Evolutionary conservation across 768 basidiomycete genomes (phyloP).

Genomic region (Cantharellus anzutake): DNA sequence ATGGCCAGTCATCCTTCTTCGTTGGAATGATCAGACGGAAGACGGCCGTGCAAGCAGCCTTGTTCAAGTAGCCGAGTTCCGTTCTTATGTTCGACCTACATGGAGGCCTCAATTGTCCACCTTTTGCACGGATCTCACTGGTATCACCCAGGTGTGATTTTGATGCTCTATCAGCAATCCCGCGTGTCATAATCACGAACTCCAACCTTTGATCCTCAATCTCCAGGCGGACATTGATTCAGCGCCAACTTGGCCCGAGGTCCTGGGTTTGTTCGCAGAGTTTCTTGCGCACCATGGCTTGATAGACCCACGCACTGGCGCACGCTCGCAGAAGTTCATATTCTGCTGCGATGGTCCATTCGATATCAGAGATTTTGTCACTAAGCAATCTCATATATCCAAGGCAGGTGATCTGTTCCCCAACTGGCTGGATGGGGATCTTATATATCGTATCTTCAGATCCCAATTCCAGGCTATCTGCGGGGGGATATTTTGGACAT

Average conservation of each 20-base stretch:
- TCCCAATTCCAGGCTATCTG: constrained; percentile 55
- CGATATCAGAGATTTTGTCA: constrained; percentile 61
- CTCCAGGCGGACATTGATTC: constrained; percentile 59
- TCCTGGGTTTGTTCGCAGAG: constrained; percentile 34
- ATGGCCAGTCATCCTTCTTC: constrained; percentile 78
- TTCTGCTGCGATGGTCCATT: constrained; percentile 45
- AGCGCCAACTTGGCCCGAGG: constrained; percentile 56
- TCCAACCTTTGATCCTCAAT: background rate
- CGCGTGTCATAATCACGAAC: background rate
- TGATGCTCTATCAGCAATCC: background rate
- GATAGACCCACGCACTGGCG: constrained; percentile 38
- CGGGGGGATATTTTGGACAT: constrained; percentile 59
- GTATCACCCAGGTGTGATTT: constrained; percentile 69
- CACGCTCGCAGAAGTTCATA: constrained; percentile 17
- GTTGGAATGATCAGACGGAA: constrained; percentile 48
- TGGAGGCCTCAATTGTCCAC: constrained; percentile 66
- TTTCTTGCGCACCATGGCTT: constrained; percentile 4
- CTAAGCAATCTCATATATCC: constrained; percentile 82
- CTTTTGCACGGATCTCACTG: constrained; percentile 79
- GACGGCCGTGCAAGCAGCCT: constrained; percentile 37
- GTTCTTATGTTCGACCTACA: constrained; percentile 70
- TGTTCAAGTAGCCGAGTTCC: constrained; percentile 63
- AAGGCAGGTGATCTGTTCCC: constrained; percentile 22
- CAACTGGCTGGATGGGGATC: background rate
- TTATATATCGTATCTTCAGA: constrained; percentile 18